These are phyloP conservation scores for Wilhelminamyces savonicus DNA, from an alignment of 805 yeast species.

Conservation along the genomic window DNA sequence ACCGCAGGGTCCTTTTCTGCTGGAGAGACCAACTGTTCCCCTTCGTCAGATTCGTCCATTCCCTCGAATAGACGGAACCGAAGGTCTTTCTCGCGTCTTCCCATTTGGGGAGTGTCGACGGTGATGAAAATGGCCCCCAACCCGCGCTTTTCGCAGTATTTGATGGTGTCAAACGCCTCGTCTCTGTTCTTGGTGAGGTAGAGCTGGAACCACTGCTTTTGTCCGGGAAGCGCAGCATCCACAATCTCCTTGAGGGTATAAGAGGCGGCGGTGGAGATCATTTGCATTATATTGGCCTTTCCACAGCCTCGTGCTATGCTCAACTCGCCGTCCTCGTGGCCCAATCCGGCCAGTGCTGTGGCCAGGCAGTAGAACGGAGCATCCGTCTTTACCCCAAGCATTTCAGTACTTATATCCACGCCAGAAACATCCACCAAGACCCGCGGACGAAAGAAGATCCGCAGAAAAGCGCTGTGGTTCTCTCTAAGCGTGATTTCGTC, in stretches of 20 bases:
- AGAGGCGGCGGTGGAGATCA: slow-evolving; percentile 40
- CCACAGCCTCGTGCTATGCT: slow-evolving; percentile 37
- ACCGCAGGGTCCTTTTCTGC: slow-evolving; percentile 9
- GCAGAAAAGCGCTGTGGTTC: slow-evolving; percentile 35
- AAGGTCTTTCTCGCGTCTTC: slow-evolving; percentile 47
- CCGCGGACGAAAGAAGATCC: slow-evolving; percentile 42
- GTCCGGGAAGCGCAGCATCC: slow-evolving; percentile 22
- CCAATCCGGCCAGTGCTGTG: slow-evolving; percentile 40
- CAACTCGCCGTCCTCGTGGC: slow-evolving; percentile 39
- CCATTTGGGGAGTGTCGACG: slow-evolving; percentile 50
- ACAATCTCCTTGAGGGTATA: slow-evolving; percentile 36
- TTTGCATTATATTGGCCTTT: slow-evolving; percentile 36
- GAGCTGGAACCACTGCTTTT: slow-evolving; percentile 43
- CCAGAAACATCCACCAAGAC: slow-evolving; percentile 27
- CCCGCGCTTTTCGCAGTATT: slow-evolving; percentile 32
- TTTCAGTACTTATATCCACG: slow-evolving; percentile 20
- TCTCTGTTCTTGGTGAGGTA: slow-evolving; percentile 38
- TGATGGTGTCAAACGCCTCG: slow-evolving; percentile 22
- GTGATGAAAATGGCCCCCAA: slow-evolving; percentile 47
- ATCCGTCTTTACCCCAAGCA: slow-evolving; percentile 25
- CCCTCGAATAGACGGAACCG: too few relatives aligned
- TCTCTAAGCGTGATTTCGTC: slow-evolving; percentile 42
- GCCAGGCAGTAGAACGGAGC: slow-evolving; percentile 47
- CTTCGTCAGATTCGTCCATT: too few relatives aligned
- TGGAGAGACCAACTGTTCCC: slow-evolving; percentile 10